Conservation (phyloP, 306 rosid genomes). For the Comarum palustre region DNA sequence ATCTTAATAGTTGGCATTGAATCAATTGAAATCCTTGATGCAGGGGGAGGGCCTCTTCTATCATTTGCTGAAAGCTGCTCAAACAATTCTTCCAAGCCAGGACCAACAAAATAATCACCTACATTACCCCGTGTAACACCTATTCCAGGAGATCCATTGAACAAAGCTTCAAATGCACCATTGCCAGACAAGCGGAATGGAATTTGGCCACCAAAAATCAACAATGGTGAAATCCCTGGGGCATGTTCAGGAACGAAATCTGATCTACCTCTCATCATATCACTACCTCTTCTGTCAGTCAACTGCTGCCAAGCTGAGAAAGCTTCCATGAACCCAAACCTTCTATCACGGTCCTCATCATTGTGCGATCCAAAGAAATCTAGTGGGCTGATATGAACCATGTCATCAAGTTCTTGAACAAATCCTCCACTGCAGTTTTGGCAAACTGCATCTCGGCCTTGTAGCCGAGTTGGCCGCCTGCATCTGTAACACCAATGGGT, state of each 20-base stretch:
- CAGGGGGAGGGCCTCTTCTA: slow-evolving; percentile 69
- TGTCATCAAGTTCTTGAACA: slow-evolving; percentile 57
- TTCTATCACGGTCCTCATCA: slow-evolving; percentile 38
- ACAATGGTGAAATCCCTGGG: slow-evolving; percentile 44
- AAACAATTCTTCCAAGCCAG: slow-evolving; percentile 73
- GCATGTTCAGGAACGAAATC: slow-evolving; percentile 42
- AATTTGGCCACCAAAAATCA: slow-evolving; percentile 65
- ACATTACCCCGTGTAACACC: slow-evolving; percentile 55
- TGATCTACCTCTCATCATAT: slow-evolving; percentile 33
- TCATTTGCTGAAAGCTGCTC: slow-evolving; percentile 65
- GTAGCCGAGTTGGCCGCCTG: slow-evolving; percentile 43
- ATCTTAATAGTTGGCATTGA: slow-evolving; percentile 69
- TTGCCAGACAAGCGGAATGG: slow-evolving; percentile 57
- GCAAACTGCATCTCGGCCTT: slow-evolving; percentile 47
- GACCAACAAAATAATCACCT: slow-evolving; percentile 73
- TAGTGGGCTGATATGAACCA: slow-evolving; percentile 38
- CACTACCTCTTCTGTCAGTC: slow-evolving; percentile 39
- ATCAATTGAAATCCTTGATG: slow-evolving; percentile 54
- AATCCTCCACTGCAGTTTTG: slow-evolving; percentile 53
- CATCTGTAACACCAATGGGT: slow-evolving; percentile 69
- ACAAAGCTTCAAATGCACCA: slow-evolving; percentile 58
- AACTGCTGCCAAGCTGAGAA: slow-evolving; percentile 49
- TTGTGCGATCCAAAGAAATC: slow-evolving; percentile 38
- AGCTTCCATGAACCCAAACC: slow-evolving; percentile 48
- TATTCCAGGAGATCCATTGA: slow-evolving; percentile 60